These are phyloP conservation scores for Pseudogymnoascus sp. DNA, from an alignment of 2,329 filamentous ascomycete species.

Conservation along the genomic window DNA sequence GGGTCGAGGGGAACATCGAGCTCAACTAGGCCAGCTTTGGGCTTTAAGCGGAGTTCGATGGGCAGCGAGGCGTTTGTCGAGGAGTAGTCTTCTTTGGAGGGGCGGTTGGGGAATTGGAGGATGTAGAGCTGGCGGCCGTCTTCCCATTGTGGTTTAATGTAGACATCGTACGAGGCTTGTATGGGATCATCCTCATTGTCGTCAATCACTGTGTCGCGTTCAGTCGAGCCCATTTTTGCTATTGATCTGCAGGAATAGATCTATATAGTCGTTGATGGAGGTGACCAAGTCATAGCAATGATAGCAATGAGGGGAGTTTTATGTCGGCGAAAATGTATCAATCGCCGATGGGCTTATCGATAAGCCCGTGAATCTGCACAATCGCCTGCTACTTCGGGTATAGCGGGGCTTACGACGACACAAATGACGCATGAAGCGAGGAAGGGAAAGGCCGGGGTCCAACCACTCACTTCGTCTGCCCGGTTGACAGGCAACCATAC, in stretches of 20 bases:
- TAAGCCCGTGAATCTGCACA: background rate
- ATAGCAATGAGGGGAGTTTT: conserved; percentile 7
- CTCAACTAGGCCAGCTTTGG: conserved; percentile 74
- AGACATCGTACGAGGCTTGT: conserved; percentile 71
- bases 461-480: background rate
- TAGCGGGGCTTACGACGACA: conserved; percentile 7
- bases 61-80: conserved; percentile 49
- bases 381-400: background rate
- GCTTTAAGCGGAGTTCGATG: conserved; percentile 72
- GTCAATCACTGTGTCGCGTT: background rate
- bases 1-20: conserved; percentile 78
- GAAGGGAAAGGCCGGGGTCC: background rate
- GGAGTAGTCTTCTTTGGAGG: conserved; percentile 50
- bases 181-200: conserved; percentile 52
- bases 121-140: conserved; percentile 62
- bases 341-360: conserved; percentile 7
- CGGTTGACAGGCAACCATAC: background rate
- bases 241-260: background rate
- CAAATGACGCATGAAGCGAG: conserved; percentile 7
- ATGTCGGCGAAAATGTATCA: conserved; percentile 8
- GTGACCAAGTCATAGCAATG: background rate
- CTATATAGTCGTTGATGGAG: background rate
- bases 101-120: conserved; percentile 81
- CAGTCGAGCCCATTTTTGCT: conserved; percentile 3
- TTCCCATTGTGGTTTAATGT: conserved; percentile 66